Percentiles rank a stretch among this genome's conserved stretches.
phyloP scores from a whole-genome alignment of 148 eudicot species.

The Silene latifolia region DNA sequence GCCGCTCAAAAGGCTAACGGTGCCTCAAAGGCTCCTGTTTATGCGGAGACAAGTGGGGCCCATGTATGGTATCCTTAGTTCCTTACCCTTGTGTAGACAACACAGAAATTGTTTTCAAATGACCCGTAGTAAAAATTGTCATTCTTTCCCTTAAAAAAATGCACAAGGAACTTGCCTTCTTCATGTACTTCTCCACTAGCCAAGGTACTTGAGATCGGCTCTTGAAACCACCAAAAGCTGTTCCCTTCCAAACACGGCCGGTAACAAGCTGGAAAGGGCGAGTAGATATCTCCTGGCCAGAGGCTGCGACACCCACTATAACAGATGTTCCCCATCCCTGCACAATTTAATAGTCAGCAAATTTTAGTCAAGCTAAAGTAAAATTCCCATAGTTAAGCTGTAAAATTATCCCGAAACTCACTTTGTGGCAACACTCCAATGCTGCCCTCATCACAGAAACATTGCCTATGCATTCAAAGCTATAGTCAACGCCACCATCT shows the following conservation, averaged over 20 bases:
- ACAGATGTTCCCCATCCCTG: constrained; percentile 99
- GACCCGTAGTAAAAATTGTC: too few relatives aligned
- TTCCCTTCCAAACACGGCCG: constrained; percentile 99
- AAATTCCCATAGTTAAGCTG: not conserved
- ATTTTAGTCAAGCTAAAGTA: not conserved
- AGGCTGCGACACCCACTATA: constrained; percentile 96
- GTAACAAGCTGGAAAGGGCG: constrained; percentile 98
- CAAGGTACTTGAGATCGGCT: constrained; percentile 98
- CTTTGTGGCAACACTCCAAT: constrained; percentile 97
- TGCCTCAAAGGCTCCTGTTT: too few relatives aligned
- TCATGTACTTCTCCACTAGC: constrained; percentile 97
- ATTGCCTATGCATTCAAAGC: constrained; percentile 97
- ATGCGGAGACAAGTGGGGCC: not conserved
- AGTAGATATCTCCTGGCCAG: constrained; percentile 94
- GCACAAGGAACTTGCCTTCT: constrained; percentile 47
- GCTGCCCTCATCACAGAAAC: constrained; percentile 94
- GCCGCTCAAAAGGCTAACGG: too few relatives aligned
- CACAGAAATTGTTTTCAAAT: too few relatives aligned
- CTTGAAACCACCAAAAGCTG: constrained; percentile 98
- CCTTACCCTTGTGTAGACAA: not conserved
- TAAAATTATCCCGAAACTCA: constrained; percentile 23
- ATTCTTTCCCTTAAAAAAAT: too few relatives aligned
- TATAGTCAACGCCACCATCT: constrained; percentile 98
- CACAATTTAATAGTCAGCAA: constrained; percentile 2
- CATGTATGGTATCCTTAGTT: too few relatives aligned